These are phyloP conservation scores for Dalbergia cochinchinensis DNA, from an alignment of 306 rosid species.

Conservation along the genomic window DNA sequence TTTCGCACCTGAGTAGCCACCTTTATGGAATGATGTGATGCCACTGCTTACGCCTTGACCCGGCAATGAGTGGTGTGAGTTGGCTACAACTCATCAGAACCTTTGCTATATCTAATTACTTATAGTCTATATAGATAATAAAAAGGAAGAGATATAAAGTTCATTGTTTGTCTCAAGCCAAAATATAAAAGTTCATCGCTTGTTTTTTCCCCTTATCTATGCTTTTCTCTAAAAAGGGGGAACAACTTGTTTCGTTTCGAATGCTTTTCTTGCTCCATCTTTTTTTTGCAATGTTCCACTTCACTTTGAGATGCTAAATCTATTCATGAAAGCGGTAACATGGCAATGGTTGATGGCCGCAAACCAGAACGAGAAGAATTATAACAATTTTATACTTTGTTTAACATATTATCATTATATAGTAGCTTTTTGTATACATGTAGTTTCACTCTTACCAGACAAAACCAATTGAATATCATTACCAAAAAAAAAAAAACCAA, in stretches of 20 bases:
- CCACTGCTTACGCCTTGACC: neutral
- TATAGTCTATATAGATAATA: neutral
- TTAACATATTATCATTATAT: neutral
- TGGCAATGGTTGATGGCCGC: neutral
- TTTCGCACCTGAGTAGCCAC: too few species aligned
- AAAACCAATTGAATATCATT: neutral
- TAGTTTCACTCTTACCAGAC: too few species aligned
- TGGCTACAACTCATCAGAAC: neutral
- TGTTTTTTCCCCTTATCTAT: neutral
- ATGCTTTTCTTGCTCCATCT: neutral
- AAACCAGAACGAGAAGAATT: neutral
- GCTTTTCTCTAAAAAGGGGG: constrained; percentile 22
- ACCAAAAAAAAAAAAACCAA: too few species aligned
- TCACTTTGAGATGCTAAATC: constrained; percentile 1
- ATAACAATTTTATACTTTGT: neutral
- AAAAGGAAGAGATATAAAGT: neutral
- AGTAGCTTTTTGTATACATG: neutral
- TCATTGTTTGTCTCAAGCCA: neutral
- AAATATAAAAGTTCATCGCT: neutral
- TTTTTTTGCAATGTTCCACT: constrained; percentile 9
- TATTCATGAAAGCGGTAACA: neutral
- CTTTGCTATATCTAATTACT: neutral
- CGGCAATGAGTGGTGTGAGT: neutral
- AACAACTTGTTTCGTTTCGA: neutral
- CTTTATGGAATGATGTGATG: too few species aligned